Conservation (phyloP, 1,139 yeast species). For the Lodderomyces beijingensis region DNA sequence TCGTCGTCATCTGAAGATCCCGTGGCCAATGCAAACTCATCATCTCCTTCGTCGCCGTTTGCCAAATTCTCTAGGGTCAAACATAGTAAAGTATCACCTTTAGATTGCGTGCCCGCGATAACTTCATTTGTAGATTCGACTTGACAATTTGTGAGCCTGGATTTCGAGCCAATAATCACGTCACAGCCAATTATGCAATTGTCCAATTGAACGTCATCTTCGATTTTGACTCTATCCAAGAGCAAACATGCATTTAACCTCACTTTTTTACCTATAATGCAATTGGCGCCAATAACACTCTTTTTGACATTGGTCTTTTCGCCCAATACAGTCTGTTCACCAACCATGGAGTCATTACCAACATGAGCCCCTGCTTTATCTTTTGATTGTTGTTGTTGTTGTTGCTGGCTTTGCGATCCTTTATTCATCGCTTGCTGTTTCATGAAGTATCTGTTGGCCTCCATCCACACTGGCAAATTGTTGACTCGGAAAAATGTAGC, state of each 20-base stretch:
- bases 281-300: conserved; percentile 73
- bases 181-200: conserved; percentile 81
- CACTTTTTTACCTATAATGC: conserved; percentile 80
- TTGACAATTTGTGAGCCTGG: conserved; percentile 69
- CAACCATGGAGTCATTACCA: conserved; percentile 83
- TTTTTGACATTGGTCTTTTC: conserved; percentile 81
- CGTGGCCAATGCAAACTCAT: conserved; percentile 23
- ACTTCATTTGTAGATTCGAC: conserved; percentile 79
- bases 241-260: conserved; percentile 83
- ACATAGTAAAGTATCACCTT: conserved; percentile 79
- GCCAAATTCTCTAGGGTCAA: conserved; percentile 53
- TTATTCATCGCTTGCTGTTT: conserved; percentile 38
- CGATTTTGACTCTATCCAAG: conserved; percentile 65
- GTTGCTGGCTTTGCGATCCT: conserved; percentile 16
- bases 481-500: conserved; percentile 73
- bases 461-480: conserved; percentile 77
- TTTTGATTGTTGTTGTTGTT: conserved; percentile 31
- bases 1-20: conserved; percentile 34
- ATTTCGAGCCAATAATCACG: conserved; percentile 56
- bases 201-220: conserved; percentile 82
- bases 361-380: conserved; percentile 70
- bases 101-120: conserved; percentile 55
- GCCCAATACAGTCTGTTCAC: conserved; percentile 53
- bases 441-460: conserved; percentile 81
- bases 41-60: conserved; percentile 33